Base-by-base conservation (phyloP, 768 basidiomycete species). In the Suillus placidus region DNA sequence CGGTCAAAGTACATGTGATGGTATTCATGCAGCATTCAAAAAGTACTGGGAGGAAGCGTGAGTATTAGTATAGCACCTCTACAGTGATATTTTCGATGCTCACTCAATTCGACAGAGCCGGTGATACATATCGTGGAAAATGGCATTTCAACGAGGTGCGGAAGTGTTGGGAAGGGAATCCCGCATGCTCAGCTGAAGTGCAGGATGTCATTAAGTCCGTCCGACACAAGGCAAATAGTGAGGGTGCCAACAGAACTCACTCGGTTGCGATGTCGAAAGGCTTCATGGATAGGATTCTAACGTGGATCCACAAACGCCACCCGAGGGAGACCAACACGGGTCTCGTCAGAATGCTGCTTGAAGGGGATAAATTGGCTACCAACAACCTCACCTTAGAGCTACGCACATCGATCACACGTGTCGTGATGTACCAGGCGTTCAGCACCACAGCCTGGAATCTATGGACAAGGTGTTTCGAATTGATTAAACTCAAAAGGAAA, bases 381-480 rank as follows among this genome's bases (percentile, higher is more conserved):
- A 2, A 26, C 26, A 26, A 26, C n/a, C n/a, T 63, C 34, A 63
- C 47, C 0, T 3, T 63, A 35, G 62, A 63, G 30, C 6, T 14
- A 16, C 14, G 49, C 14, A 13, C 26, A 26, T 16, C 6, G 49
- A 1, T 30, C 49, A 51, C 49, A 26, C 30, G 30, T 26, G 9
- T 45, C 7, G 7, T 8, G 9, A 45, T 52, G 42, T 16, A 51
- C 20, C 32, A 37, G 7, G 47, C 61, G 32, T 52, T 47, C 34
- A 51, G 30, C 18, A 37, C 47, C 14, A 26, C 40, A 5, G 49
- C 30, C 8, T 62, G 34, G 34, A 62, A 16, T 6, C 18, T 62
- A 3, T 62, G 61, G 61, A 62, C 61, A n/a, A 62, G 61, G 61
- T 75, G 74, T 66, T 77, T 76, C 43, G 74, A 80, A 62, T 62